phyloP scores from a whole-genome alignment of 2,329 filamentous ascomycete genomes.

The Pseudohalonectria lignicola region DNA sequence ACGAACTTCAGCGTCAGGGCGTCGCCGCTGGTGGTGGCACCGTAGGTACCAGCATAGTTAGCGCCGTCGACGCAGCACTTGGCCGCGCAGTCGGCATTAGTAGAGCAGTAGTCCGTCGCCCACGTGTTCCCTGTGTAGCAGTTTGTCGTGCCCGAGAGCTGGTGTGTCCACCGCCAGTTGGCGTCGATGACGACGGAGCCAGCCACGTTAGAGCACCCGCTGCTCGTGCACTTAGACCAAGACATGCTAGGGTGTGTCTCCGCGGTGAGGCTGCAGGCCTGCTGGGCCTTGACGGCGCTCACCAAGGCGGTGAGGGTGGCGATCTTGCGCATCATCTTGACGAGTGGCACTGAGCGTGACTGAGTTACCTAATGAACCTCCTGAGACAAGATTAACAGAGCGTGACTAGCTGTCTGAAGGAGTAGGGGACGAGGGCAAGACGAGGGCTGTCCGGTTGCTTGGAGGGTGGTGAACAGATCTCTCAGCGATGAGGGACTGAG shows the following conservation, averaged over 20 bases:
- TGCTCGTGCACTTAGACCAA: constrained; percentile 40
- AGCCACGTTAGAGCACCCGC: constrained; percentile 36
- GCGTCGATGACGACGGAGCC: constrained; percentile 45
- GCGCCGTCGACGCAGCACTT: constrained; percentile 42
- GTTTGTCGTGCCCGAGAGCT: constrained; percentile 32
- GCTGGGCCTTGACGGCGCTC: constrained; percentile 33
- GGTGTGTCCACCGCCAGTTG: constrained; percentile 53
- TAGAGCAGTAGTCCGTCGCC: constrained; percentile 34
- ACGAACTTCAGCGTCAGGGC: constrained; percentile 36
- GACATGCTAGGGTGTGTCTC: constrained; percentile 42
- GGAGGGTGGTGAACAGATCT: too few relatives aligned
- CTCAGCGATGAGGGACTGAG: too few relatives aligned
- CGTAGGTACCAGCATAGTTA: constrained; percentile 39
- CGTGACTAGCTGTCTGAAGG: too few relatives aligned
- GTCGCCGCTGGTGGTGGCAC: constrained; percentile 36
- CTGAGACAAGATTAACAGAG: too few relatives aligned
- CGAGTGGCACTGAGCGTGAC: too few relatives aligned
- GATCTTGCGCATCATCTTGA: constrained; percentile 17
- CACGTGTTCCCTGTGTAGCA: constrained; percentile 44
- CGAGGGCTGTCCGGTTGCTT: too few relatives aligned
- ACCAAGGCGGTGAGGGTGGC: constrained; percentile 26
- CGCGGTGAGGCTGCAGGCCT: constrained; percentile 32
- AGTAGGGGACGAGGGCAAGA: too few relatives aligned
- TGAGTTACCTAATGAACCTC: too few relatives aligned
- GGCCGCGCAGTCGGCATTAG: constrained; percentile 34